phyloP scores from a whole-genome alignment of 2,329 filamentous ascomycete genomes.

The Cercospora canescens region DNA sequence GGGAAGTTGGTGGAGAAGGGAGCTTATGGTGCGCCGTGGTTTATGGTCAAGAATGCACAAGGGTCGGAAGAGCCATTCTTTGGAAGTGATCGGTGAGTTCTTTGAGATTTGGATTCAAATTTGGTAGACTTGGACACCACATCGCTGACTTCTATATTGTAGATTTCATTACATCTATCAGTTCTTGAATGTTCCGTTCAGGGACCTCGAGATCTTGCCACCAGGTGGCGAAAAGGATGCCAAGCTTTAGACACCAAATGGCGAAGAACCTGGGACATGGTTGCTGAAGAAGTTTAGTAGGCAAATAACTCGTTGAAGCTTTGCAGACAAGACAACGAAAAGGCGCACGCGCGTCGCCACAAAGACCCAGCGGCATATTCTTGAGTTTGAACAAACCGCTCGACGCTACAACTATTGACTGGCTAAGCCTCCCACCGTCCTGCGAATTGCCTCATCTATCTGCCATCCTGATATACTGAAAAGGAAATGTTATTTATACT shows the following conservation, averaged over 20 bases:
- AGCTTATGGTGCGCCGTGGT: constrained; percentile 77
- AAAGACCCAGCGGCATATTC: too few species aligned
- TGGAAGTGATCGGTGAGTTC: constrained; percentile 61
- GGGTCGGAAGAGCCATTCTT: constrained; percentile 70
- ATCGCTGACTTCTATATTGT: neutral
- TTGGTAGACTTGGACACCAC: too few species aligned
- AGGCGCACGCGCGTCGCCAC: too few species aligned
- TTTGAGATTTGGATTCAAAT: neutral
- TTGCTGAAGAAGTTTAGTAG: neutral
- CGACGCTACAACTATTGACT: too few species aligned
- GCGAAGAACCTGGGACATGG: neutral
- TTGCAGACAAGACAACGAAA: neutral
- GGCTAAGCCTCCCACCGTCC: too few species aligned
- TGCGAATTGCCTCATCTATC: too few species aligned
- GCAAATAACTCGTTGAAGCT: neutral
- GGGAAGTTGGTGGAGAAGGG: constrained; percentile 50
- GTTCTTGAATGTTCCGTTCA: constrained; percentile 52
- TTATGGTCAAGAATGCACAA: constrained; percentile 62
- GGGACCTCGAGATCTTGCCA: constrained; percentile 21
- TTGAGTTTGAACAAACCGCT: too few species aligned
- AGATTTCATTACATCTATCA: constrained; percentile 67
- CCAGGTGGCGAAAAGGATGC: constrained; percentile 7
- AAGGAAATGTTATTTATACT: too few species aligned
- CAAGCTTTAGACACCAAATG: constrained; percentile 3
- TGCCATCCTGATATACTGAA: too few species aligned